Conservation (phyloP, 108 stramenopile species). For the Nitzschia sp. region DNA sequence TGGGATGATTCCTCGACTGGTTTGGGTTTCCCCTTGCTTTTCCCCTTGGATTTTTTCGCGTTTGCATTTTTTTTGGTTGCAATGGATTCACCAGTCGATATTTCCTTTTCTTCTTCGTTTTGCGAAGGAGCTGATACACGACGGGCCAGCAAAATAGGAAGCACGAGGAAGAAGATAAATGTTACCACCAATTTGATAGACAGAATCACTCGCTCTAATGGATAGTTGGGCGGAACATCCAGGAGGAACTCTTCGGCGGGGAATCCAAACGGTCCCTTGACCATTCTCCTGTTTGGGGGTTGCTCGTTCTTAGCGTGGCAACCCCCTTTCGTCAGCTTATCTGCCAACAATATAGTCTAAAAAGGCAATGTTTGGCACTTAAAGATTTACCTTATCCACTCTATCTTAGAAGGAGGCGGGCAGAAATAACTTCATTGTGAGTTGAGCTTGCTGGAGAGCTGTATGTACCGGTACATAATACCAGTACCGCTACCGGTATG, state of each 20-base stretch:
- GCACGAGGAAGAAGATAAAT: conserved; percentile 25
- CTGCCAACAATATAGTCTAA: too few species aligned
- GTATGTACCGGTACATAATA: too few species aligned
- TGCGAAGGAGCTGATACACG: background rate
- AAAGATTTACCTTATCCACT: too few species aligned
- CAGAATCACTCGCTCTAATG: conserved; percentile 16
- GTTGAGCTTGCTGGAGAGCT: too few species aligned
- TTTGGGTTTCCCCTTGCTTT: background rate
- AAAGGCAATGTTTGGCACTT: too few species aligned
- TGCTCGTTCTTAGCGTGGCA: too few species aligned
- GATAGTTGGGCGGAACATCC: conserved; percentile 34
- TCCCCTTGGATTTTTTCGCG: background rate
- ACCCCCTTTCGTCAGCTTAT: too few species aligned
- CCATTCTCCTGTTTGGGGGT: too few species aligned
- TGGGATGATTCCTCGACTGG: background rate
- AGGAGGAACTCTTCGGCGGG: conserved; percentile 31
- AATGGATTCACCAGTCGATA: background rate
- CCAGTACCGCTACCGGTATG: too few species aligned
- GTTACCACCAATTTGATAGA: conserved; percentile 1
- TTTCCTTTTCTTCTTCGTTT: background rate
- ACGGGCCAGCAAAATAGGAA: conserved; percentile 23
- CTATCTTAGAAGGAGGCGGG: too few species aligned
- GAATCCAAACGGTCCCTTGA: conserved; percentile 13
- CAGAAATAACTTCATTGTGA: too few species aligned
- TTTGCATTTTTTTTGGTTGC: background rate